Percentiles rank a stretch among this genome's conserved stretches.
phyloP scores from a whole-genome alignment of 164 flowering plant species.

The Paratinospora sagittata region DNA sequence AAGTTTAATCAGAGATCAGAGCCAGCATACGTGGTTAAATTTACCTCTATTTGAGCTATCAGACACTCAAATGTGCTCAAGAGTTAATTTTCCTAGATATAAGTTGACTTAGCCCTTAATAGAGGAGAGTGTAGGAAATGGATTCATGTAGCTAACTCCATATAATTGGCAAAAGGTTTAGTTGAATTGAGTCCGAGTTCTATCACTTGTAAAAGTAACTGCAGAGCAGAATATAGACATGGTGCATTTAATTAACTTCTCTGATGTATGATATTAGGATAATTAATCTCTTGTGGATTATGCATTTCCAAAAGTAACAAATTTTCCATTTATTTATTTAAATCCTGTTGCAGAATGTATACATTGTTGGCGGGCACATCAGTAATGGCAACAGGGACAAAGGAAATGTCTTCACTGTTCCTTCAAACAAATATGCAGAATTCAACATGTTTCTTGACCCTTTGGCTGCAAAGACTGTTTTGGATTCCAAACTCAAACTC shows the following conservation, averaged over 20 bases:
- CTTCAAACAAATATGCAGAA: slow-evolving; percentile 69
- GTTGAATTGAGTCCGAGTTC: no score
- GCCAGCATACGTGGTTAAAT: neutral
- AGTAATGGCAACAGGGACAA: slow-evolving; percentile 21
- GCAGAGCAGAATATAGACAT: no score
- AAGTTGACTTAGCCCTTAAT: neutral
- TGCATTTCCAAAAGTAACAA: neutral
- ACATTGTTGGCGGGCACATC: slow-evolving; percentile 76
- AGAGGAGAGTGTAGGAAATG: no score
- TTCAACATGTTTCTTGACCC: slow-evolving; percentile 94
- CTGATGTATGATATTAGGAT: neutral
- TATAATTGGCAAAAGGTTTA: no score
- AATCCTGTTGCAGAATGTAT: slow-evolving; percentile 52
- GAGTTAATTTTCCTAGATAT: neutral
- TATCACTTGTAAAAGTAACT: neutral
- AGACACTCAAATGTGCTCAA: neutral
- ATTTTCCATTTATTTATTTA: neutral
- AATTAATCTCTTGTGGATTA: neutral
- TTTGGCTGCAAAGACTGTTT: slow-evolving; percentile 64
- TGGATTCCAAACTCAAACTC: slow-evolving; percentile 49
- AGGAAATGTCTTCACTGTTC: slow-evolving; percentile 71
- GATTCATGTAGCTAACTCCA: no score
- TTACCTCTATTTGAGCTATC: neutral
- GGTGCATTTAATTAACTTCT: no score
- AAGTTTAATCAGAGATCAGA: neutral